These are phyloP conservation scores for Magnusiomyces paraingens DNA, from an alignment of 1,139 yeast genomes.

Conservation along the genomic window DNA sequence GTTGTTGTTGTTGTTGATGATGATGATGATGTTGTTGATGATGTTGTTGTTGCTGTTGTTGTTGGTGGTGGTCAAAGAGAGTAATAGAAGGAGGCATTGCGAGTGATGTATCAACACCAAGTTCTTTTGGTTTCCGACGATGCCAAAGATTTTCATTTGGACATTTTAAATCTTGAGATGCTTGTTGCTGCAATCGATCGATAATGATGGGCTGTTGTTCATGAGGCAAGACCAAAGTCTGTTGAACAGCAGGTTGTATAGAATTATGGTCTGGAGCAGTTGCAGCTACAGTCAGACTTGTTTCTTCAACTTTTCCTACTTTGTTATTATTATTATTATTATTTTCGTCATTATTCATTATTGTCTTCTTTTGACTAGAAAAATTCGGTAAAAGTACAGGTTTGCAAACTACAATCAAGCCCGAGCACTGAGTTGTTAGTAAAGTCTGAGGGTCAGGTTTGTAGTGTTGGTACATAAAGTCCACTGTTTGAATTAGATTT, in stretches of 20 bases:
- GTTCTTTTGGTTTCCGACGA: slow-evolving; percentile 14
- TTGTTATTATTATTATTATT: too few species aligned
- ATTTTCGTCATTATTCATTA: too few species aligned
- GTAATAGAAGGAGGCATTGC: too few species aligned
- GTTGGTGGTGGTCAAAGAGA: too few species aligned
- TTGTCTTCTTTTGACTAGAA: too few species aligned
- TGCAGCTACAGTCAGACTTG: too few species aligned
- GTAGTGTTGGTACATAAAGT: not conserved
- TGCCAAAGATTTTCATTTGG: slow-evolving; percentile 8
- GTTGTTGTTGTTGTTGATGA: too few species aligned
- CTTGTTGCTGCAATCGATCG: not conserved
- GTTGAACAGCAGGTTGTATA: too few species aligned
- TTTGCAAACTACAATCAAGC: not conserved
- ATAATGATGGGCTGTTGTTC: not conserved
- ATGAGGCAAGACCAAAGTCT: not conserved
- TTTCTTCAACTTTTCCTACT: too few species aligned
- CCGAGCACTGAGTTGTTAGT: not conserved
- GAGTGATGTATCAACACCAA: slow-evolving; percentile 1
- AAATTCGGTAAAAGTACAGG: not conserved
- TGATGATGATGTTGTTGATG: too few species aligned
- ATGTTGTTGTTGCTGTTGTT: too few species aligned
- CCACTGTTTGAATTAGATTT: not conserved
- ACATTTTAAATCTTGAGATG: not conserved
- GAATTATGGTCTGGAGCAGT: too few species aligned
- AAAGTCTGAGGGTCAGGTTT: not conserved